Evolutionary conservation across 257 asterid genomes (phyloP).

Genomic region (Fraxinus americana): DNA sequence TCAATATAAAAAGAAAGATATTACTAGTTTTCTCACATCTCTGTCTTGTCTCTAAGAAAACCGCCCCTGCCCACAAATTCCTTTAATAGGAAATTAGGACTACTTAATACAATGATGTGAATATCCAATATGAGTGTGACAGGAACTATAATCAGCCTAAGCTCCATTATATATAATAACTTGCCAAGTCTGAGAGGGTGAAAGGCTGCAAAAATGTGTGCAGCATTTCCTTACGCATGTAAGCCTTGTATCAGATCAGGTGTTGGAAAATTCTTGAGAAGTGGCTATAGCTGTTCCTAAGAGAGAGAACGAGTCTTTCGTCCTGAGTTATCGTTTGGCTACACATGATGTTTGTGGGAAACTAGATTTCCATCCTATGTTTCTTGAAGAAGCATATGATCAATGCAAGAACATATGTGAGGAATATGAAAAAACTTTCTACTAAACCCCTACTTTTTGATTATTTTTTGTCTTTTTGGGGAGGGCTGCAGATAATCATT

Average conservation of each 20-base stretch:
- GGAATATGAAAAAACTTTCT: constrained; percentile 86
- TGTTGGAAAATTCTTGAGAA: constrained; percentile 26
- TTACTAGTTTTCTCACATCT: not conserved
- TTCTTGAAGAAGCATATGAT: constrained; percentile 69
- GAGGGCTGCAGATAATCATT: too few species aligned
- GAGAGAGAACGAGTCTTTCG: constrained; percentile 20
- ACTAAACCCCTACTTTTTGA: constrained; percentile 21
- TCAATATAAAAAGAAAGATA: too few species aligned
- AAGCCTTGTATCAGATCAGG: constrained; percentile 26
- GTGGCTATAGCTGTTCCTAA: constrained; percentile 49
- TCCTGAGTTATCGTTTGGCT: constrained; percentile 37
- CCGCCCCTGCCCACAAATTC: not conserved
- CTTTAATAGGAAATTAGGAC: not conserved
- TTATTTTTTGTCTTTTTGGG: not conserved
- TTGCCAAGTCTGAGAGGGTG: not conserved
- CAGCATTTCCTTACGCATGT: constrained; percentile 39
- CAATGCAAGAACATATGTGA: constrained; percentile 72
- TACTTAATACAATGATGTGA: not conserved
- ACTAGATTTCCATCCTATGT: constrained; percentile 49
- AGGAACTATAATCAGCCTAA: not conserved
- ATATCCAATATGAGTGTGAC: not conserved
- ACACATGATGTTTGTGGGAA: constrained; percentile 19
- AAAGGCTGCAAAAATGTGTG: constrained; percentile 36
- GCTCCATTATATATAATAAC: not conserved
- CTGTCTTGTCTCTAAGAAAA: not conserved